Evolutionary conservation across 371 early-diverging fungal genomes (phyloP), one percentile per base, ranked within the genome.

Genomic region (Coemansia sp.): DNA sequence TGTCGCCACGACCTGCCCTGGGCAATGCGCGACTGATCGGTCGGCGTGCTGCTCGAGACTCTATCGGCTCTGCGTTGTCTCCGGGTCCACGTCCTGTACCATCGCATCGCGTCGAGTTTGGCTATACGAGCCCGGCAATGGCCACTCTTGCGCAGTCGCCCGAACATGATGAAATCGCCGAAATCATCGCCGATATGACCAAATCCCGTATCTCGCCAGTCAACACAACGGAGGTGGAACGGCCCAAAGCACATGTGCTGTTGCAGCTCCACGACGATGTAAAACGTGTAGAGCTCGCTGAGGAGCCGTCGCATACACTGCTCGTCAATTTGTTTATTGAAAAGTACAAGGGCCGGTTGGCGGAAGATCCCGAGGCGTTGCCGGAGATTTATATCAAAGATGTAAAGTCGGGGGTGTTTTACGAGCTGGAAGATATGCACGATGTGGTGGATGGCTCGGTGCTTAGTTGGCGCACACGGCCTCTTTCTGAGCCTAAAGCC

Each of bases 401-500:
- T 62, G 82, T 87, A 1, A 62, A 81, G 5, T 65, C 84, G 5
- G 81, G 82, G 39, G 82, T 90, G 16, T 84, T 85, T 9, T 91
- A 92, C 64, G 90, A 91, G 62, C 83, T 92, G 12, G 88, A 88
- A 54, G 85, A 90, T 62, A 64, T 89, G 23, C 44, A 62, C 5
- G 90, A 92, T 63, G 88, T 92, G 30, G 86, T 85, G 8, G 82
- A 89, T 5, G 85, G 91, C 21, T 71, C 89, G 23, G 85, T 88
- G 8, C 78, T 92, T 9, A 85, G 88, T 68, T 82, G 89, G 70
- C 59, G 53, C 8, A 26, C 57, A 3, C 16, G 42, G 21, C 61
- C 78, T 6, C 47, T 62, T 33, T 16, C 39, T 23, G 52, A 42
- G 20, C 25, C 42, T 37, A 42, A 40, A 7, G 23, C 23, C 5